These are phyloP conservation scores for Gynandropsis gynandra DNA, from an alignment of 345 rosid genomes.

Conservation along the genomic window DNA sequence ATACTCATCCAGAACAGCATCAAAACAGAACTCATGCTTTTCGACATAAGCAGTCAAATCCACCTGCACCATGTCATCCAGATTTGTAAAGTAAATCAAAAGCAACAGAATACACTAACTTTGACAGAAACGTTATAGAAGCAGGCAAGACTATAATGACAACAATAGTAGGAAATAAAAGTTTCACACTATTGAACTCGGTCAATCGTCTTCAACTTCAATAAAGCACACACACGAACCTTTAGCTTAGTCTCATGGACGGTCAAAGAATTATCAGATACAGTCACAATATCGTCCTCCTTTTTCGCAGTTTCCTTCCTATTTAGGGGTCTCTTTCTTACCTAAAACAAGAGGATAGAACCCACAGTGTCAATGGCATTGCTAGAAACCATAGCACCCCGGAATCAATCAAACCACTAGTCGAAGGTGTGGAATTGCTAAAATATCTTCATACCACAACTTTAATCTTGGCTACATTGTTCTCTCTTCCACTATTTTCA, in stretches of 20 bases:
- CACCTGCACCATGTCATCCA: slow-evolving; percentile 55
- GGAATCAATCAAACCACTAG: neutral
- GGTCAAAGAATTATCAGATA: slow-evolving; percentile 54
- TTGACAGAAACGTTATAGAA: too few species aligned
- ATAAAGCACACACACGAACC: slow-evolving; percentile 41
- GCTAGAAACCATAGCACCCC: neutral
- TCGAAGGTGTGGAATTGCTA: neutral
- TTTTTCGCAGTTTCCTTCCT: slow-evolving; percentile 77
- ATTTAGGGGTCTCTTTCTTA: slow-evolving; percentile 92
- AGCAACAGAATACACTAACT: slow-evolving; percentile 15
- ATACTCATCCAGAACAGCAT: slow-evolving; percentile 85
- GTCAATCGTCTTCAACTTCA: slow-evolving; percentile 18
- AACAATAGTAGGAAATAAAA: neutral
- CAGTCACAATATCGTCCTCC: slow-evolving; percentile 92
- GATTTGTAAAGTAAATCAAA: slow-evolving; percentile 15
- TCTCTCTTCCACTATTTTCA: slow-evolving; percentile 56
- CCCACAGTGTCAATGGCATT: neutral
- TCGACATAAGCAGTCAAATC: slow-evolving; percentile 98
- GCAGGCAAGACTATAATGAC: too few species aligned
- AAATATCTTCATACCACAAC: slow-evolving; percentile 71
- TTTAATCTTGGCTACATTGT: slow-evolving; percentile 89
- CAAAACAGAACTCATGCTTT: slow-evolving; percentile 97
- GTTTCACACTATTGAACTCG: slow-evolving; percentile 15
- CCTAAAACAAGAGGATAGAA: slow-evolving; percentile 33
- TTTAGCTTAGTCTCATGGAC: slow-evolving; percentile 95